Percentiles rank a stretch among this genome's conserved stretches.
These are phyloP conservation scores for Phialemonium atrogriseum DNA, from an alignment of 2,329 filamentous ascomycete species.

Conservation along the genomic window DNA sequence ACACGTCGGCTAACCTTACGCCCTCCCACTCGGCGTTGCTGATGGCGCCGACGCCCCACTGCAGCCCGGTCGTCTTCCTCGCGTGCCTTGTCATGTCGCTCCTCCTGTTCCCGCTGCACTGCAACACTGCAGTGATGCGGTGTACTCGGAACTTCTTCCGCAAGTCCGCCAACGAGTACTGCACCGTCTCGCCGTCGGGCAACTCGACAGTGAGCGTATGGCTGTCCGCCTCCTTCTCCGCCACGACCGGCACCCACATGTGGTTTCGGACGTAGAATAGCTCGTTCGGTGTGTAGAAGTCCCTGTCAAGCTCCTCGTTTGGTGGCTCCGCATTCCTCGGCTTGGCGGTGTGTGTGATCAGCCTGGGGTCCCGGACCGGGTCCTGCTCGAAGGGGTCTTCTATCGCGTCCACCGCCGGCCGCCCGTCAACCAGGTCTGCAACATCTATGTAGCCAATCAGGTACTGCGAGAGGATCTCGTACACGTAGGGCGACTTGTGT, in stretches of 20 bases:
- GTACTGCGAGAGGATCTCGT: constrained; percentile 57
- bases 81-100: constrained; percentile 47
- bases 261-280: constrained; percentile 55
- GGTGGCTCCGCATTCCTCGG: constrained; percentile 57
- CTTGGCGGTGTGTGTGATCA: constrained; percentile 43
- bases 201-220: constrained; percentile 47
- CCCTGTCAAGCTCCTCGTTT: constrained; percentile 31
- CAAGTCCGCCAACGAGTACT: constrained; percentile 47
- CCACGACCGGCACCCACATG: constrained; percentile 51
- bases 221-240: constrained; percentile 26
- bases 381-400: constrained; percentile 54
- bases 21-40: constrained; percentile 45
- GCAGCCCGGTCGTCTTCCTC: constrained; percentile 45
- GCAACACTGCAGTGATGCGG: constrained; percentile 45
- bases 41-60: constrained; percentile 52
- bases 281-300: constrained; percentile 46
- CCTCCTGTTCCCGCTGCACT: constrained; percentile 54
- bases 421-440: constrained; percentile 50
- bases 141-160: constrained; percentile 40
- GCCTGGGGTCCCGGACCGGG: constrained; percentile 39
- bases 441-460: constrained; percentile 53
- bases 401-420: constrained; percentile 41
- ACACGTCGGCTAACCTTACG: neutral
- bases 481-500: constrained; percentile 57
- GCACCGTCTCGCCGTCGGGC: constrained; percentile 40